phyloP scores from a whole-genome alignment of 164 flowering plant species.

The Santalum album region DNA sequence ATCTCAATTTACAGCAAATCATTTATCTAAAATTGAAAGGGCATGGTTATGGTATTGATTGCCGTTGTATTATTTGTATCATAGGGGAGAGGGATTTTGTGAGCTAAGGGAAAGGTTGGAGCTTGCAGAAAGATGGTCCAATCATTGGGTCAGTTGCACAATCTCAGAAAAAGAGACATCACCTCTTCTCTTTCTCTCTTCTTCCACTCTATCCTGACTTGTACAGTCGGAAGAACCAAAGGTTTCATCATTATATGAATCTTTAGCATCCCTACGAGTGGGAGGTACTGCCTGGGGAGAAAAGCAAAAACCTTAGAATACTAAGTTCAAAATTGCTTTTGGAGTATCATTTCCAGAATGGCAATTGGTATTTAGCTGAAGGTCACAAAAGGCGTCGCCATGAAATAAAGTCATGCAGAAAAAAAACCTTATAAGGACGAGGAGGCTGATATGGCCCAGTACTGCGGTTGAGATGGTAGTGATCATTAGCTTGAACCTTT shows the following conservation, averaged over 20 bases:
- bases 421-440: conserved; percentile 75
- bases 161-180: background rate
- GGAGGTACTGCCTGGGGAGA: conserved; percentile 63
- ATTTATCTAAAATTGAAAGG: background rate
- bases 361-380: background rate
- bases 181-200: conserved; percentile 96
- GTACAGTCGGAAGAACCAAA: conserved; percentile 81
- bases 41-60: too few species aligned
- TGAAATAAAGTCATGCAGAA: background rate
- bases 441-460: conserved; percentile 96
- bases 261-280: conserved; percentile 47
- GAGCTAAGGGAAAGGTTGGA: too few species aligned
- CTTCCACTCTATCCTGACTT: conserved; percentile 87
- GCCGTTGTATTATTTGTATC: too few species aligned
- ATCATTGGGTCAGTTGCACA: too few species aligned
- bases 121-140: too few species aligned
- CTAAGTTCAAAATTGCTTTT: background rate
- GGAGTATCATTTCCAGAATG: background rate
- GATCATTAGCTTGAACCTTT: conserved; percentile 54
- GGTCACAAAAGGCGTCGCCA: too few species aligned
- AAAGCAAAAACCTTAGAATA: background rate
- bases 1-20: background rate
- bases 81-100: too few species aligned
- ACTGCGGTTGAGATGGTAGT: conserved; percentile 46
- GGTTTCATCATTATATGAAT: conserved; percentile 77